Base-by-base conservation (phyloP, 2,329 filamentous ascomycete genomes). In the Daldinia eschscholtzii region DNA sequence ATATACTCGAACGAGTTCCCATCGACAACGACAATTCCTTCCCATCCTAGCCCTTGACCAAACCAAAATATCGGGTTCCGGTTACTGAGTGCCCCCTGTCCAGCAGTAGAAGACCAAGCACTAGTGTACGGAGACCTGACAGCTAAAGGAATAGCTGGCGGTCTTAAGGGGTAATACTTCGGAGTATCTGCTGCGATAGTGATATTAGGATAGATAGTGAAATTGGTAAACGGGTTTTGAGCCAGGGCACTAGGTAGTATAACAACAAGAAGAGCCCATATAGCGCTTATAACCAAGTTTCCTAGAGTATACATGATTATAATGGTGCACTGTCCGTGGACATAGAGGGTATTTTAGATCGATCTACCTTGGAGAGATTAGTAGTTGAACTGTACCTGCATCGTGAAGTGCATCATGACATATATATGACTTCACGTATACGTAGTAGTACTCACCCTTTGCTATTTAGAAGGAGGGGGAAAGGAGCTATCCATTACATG, bases 11-110 rank as follows among this genome's bases (percentile, higher is more conserved):
- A 80, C 3, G 77, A 75, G 6, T 79, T 77, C 4, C 76, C 77
- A 2, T 83, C 81, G 7, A 84, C 80, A 0, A 80, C 80, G 26
- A 82, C 81, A 76, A 86, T 81, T 18, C 84, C 81, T 3, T 83
- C 82, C 75, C 86, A 84, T n/a, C 83, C 84, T 59, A 86, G 73
- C 6, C 62, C 6, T 13, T 70, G 64, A 20, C 91, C 91, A 2
- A 90, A 92, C 85, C 90, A 94, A 78, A 94, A 93, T 77, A 93
- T 94, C 26, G 93, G 93, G 12, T 30, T 68, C 91, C 92, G 95
- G 80, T 88, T 88, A 64, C 89, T 88, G 91, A 93, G 94, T 1
- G 93, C 92, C 52, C 85, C 84, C 48, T 90, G 86, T 71, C 91
- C 85, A 42, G 91, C 91, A 77, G 88, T 86, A 55, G 84, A 84